Percentiles rank a stretch among this genome's conserved stretches.
phyloP scores from a whole-genome alignment of 2,329 filamentous ascomycete species.

The Botrytis medusae region DNA sequence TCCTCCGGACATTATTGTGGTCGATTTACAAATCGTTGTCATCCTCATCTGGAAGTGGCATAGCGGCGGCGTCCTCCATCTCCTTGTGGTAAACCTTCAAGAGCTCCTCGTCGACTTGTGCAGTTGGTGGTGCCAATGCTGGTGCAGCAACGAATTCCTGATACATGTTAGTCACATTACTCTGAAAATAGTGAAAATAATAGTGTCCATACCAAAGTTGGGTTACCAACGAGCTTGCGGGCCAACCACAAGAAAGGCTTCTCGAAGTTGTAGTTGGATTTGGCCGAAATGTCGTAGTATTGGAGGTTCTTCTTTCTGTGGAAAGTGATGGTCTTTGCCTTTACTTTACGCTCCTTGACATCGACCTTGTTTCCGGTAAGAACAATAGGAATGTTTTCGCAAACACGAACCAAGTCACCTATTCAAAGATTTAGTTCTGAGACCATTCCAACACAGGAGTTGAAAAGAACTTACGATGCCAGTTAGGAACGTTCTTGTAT shows the following conservation, averaged over 20 bases:
- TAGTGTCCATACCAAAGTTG: slow-evolving; percentile 64
- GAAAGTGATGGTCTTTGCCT: slow-evolving; percentile 99
- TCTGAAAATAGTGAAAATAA: slow-evolving; percentile 22
- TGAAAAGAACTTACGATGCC: slow-evolving; percentile 78
- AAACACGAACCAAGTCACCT: slow-evolving; percentile 98
- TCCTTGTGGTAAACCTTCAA: slow-evolving; percentile 82
- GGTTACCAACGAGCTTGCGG: slow-evolving; percentile 96
- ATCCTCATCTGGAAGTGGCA: slow-evolving; percentile 93
- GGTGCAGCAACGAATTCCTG: slow-evolving; percentile 96
- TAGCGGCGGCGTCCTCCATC: slow-evolving; percentile 75
- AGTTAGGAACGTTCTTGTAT: slow-evolving; percentile 99
- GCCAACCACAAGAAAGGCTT: slow-evolving; percentile 99
- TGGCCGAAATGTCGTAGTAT: slow-evolving; percentile 99
- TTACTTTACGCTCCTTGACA: slow-evolving; percentile 99
- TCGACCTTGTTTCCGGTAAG: slow-evolving; percentile 99
- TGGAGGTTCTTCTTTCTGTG: slow-evolving; percentile 99
- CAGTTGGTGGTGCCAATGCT: slow-evolving; percentile 90
- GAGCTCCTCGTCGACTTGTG: slow-evolving; percentile 80
- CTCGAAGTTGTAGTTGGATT: slow-evolving; percentile 99
- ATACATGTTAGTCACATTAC: slow-evolving; percentile 26
- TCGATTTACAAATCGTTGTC: slow-evolving; percentile 60
- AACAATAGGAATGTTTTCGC: slow-evolving; percentile 98
- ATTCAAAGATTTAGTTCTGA: slow-evolving; percentile 10
- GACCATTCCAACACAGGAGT: slow-evolving; percentile 21
- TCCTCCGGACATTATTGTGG: slow-evolving; percentile 25